Percentiles rank a stretch among this genome's conserved stretches.
Conservation (phyloP, 176 grass and related monocot genomes). For the Eremochloa ophiuroides region DNA sequence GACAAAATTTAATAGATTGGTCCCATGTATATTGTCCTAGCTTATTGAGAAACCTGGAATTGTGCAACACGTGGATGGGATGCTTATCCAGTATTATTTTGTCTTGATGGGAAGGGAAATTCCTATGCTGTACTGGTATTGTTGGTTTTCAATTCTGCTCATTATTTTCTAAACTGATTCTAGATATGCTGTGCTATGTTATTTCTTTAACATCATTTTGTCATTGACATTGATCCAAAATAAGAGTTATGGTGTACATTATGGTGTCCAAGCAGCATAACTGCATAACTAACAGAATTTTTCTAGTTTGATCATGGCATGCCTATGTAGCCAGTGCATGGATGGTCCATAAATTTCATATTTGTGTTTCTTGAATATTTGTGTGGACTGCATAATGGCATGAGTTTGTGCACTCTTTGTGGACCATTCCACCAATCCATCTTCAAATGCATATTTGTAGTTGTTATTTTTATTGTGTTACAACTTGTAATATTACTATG, state of each 20-base stretch:
- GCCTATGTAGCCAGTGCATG: neutral
- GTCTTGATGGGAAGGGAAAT: neutral
- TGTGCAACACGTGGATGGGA: neutral
- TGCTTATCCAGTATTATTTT: neutral
- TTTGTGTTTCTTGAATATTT: neutral
- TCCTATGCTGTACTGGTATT: neutral
- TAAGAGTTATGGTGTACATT: neutral
- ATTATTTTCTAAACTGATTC: neutral
- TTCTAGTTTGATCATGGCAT: neutral
- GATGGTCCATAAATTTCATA: neutral
- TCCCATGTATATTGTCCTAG: neutral
- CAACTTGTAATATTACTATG: neutral
- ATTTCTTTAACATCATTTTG: neutral
- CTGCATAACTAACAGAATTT: neutral
- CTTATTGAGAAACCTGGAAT: neutral
- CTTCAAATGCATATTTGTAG: neutral
- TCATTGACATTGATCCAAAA: neutral
- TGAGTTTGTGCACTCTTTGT: neutral
- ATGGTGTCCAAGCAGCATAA: neutral
- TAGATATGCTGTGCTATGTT: neutral
- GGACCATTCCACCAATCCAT: neutral
- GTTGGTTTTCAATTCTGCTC: neutral
- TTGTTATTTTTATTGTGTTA: neutral
- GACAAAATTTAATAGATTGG: slow-evolving; percentile 17
- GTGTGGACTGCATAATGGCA: neutral